phyloP scores from a whole-genome alignment of 192 early-diverging fungal species.

The Coemansia sp. region DNA sequence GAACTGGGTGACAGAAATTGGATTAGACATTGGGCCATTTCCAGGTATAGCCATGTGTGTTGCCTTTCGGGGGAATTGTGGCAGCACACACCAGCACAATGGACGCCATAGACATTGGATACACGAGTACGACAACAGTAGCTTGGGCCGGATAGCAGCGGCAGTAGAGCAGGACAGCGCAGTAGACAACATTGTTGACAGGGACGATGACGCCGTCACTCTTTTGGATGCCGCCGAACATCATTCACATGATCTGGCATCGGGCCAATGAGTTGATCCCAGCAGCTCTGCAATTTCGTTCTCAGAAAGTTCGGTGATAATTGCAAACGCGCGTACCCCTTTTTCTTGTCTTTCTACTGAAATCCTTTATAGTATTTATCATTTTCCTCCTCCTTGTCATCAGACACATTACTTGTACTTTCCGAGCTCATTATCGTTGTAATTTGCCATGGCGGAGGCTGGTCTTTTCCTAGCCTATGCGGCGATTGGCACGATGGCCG shows the following conservation, averaged over 20 bases:
- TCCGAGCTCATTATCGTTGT: not conserved
- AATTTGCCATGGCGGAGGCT: constrained; percentile 20
- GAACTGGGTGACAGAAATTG: not conserved
- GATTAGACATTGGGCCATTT: constrained; percentile 5
- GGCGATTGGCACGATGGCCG: constrained; percentile 82
- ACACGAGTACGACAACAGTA: not conserved
- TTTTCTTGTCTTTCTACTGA: not conserved
- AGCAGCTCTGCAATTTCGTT: not conserved
- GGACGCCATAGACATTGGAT: not conserved
- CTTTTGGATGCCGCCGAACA: not conserved
- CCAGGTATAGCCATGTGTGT: constrained; percentile 13
- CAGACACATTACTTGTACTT: not conserved
- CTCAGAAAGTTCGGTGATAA: not conserved
- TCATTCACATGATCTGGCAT: not conserved
- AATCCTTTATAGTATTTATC: not conserved
- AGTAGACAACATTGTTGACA: not conserved
- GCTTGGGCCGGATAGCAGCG: not conserved
- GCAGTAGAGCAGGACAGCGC: not conserved
- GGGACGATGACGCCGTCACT: not conserved
- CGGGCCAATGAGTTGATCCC: not conserved
- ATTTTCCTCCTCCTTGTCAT: not conserved
- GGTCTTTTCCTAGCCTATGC: constrained; percentile 73
- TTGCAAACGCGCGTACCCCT: not conserved
- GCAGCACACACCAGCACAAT: not conserved
- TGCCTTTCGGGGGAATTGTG: not conserved